Percentiles rank a stretch among this genome's conserved stretches.
phyloP scores from a whole-genome alignment of 1,139 yeast genomes.

The Kodamaea sp. region DNA sequence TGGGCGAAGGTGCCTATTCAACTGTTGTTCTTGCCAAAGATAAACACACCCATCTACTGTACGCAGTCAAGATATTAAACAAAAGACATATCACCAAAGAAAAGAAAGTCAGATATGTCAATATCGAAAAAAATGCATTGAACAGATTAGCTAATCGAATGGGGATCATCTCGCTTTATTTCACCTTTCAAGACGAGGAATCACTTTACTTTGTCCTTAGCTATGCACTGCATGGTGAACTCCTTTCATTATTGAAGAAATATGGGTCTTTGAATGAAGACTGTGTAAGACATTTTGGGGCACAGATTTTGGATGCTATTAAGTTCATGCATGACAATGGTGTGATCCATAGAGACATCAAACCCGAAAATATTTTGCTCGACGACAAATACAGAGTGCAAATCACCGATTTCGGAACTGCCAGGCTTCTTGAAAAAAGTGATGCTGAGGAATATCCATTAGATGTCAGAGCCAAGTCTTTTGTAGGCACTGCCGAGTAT shows the following conservation, averaged over 20 bases:
- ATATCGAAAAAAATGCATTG: conserved; percentile 90
- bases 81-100: conserved; percentile 94
- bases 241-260: conserved; percentile 72
- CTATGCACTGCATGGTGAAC: conserved; percentile 89
- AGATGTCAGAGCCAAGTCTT: conserved; percentile 59
- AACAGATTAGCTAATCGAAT: conserved; percentile 67
- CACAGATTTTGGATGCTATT: conserved; percentile 61
- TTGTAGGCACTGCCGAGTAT: conserved; percentile 83
- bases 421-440: conserved; percentile 52
- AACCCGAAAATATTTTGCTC: conserved; percentile 71
- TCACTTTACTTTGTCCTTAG: conserved; percentile 90
- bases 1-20: conserved; percentile 97
- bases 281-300: conserved; percentile 68
- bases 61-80: conserved; percentile 88
- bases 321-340: conserved; percentile 71
- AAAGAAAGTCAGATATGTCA: conserved; percentile 91
- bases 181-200: conserved; percentile 89
- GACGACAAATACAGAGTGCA: conserved; percentile 63
- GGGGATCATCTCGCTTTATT: conserved; percentile 83
- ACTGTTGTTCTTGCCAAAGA: conserved; percentile 89
- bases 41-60: conserved; percentile 63
- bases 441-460: conserved; percentile 40
- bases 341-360: conserved; percentile 74
- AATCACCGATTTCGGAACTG: conserved; percentile 83
- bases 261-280: conserved; percentile 76